These are phyloP conservation scores for Neofusicoccum kwambonambiense DNA, from an alignment of 2,329 filamentous ascomycete genomes.

Conservation along the genomic window DNA sequence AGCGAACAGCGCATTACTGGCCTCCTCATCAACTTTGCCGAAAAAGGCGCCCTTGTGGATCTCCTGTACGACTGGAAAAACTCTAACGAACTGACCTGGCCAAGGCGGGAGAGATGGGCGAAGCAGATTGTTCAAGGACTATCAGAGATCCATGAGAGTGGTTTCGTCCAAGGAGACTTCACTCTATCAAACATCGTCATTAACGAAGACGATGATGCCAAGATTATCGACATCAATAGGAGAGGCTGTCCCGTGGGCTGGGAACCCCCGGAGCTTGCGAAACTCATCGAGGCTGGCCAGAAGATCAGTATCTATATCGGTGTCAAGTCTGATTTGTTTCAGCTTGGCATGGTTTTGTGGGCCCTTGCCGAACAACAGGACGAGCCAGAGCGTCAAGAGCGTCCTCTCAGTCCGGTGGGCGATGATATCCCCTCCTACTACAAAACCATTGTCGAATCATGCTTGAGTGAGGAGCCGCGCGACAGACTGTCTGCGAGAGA, in stretches of 20 bases:
- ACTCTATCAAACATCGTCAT: constrained; percentile 97
- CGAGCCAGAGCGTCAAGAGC: constrained; percentile 77
- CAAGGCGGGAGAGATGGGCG: constrained; percentile 80
- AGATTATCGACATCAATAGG: constrained; percentile 98
- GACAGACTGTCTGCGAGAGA: constrained; percentile 70
- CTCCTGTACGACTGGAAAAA: constrained; percentile 77
- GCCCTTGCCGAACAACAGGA: constrained; percentile 83
- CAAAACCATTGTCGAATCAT: constrained; percentile 70
- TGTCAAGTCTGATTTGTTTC: constrained; percentile 94
- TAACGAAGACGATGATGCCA: constrained; percentile 77
- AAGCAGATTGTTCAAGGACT: constrained; percentile 86
- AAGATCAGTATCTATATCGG: constrained; percentile 96
- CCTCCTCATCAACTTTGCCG: constrained; percentile 82
- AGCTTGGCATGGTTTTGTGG: constrained; percentile 97
- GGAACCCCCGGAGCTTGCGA: constrained; percentile 90
- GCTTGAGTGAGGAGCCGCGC: constrained; percentile 72
- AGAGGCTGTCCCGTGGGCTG: constrained; percentile 96
- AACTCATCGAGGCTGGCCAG: constrained; percentile 82
- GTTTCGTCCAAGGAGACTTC: constrained; percentile 96
- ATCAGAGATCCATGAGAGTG: constrained; percentile 89
- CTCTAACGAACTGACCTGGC: constrained; percentile 59
- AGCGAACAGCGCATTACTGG: constrained; percentile 73
- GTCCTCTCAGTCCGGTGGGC: constrained; percentile 61
- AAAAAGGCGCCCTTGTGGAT: constrained; percentile 84
- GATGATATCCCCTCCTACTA: constrained; percentile 74